Base-by-base conservation (phyloP, 345 rosid genomes). In the Euphorbia peplus region DNA sequence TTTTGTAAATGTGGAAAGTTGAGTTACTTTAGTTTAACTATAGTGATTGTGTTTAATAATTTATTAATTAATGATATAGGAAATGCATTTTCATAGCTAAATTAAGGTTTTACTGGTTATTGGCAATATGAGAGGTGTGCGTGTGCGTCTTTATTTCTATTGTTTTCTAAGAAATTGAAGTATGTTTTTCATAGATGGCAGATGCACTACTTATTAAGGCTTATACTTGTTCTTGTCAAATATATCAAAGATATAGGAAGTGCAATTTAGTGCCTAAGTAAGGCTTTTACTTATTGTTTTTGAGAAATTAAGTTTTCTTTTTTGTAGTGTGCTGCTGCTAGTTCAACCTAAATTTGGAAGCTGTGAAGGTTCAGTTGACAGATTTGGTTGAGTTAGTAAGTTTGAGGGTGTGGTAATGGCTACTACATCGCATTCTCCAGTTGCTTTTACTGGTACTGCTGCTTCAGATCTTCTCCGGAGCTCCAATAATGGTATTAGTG, bases 391-490 rank as follows among this genome's bases (percentile, higher is more conserved):
- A 58, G 73, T 15, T 70, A 57, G 66, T 68, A 60, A 77, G 39
- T 46, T 61, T 51, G 66, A 61, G 41, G 10, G 13, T 56, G 19
- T 57, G 71, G 50, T 66, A 73, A 93, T 93, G 98, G 83, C 98
- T 74, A 73, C 89, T 13, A 66, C 87, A 6, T 46, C 89, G 59
- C 86, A 79, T 70, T 83, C 87, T 51, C 67, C 87, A 1, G 72
- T 78, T 52, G 83, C 89, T 53, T 75, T 87, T 53, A 71, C 80
- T 15, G 83, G 84, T 60, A 55, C 81, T 50, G 63, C 88, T 25
- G 87, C 92, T 26, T 90, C 97, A 62, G 92, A 90, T 84, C 85
- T 89, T 81, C 82, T 93, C 47, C 84, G 90, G 73, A 86, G 96
- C 81, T 90, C 89, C 21, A 72, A 74, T 71, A 77, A 73, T 51